These are phyloP conservation scores for Oidiodendron maius DNA, from an alignment of 495 filamentous ascomycete species.

Conservation along the genomic window DNA sequence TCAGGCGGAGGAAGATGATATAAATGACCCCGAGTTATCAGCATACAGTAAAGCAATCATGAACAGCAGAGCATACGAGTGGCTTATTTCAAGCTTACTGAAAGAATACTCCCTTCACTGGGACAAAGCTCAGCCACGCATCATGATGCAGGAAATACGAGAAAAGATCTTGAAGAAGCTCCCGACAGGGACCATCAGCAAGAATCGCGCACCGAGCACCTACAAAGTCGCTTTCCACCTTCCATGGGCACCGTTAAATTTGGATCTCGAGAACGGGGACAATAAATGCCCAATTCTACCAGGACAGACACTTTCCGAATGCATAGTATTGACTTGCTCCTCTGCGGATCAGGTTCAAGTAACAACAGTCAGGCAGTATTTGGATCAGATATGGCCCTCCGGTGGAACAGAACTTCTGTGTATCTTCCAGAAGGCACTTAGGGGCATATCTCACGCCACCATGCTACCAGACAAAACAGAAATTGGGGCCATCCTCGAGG, in stretches of 20 bases:
- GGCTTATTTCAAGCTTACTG: neutral
- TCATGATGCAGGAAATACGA: neutral
- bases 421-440: neutral
- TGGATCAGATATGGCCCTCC: conserved; percentile 4
- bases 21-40: neutral
- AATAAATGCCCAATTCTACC: too few species aligned
- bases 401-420: neutral
- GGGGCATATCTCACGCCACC: neutral
- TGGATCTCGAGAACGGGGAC: too few species aligned
- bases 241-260: conserved; percentile 1
- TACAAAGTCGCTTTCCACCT: conserved; percentile 6
- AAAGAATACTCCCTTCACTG: neutral
- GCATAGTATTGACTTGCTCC: too few species aligned
- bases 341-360: neutral
- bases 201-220: neutral
- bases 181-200: conserved; percentile 8
- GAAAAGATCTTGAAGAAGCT: conserved; percentile 3
- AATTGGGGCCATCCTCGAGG: neutral
- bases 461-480: neutral
- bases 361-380: conserved; percentile 1
- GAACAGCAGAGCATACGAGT: conserved; percentile 7
- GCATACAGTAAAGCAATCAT: neutral
- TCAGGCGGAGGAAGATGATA: too few species aligned
- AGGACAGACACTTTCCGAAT: too few species aligned
- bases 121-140: neutral